A percentile compares a stretch with the other conserved stretches of the same genome.
Evolutionary conservation across 176 grass and related monocot genomes (phyloP).

Genomic region (Carex scoparia): DNA sequence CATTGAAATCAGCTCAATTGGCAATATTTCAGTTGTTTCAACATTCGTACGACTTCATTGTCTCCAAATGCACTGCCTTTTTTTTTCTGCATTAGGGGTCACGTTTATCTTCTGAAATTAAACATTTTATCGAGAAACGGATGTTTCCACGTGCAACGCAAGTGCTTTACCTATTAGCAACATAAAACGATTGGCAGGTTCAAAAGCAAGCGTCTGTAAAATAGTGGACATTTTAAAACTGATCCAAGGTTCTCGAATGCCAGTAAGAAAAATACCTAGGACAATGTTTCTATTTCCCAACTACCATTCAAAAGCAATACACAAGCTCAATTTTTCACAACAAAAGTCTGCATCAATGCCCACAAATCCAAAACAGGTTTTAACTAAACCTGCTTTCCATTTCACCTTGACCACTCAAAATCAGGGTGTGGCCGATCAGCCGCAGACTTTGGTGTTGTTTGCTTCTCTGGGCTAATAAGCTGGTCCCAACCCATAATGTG

Average conservation of each 20-base stretch:
- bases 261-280: neutral
- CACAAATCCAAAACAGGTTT: neutral
- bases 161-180: neutral
- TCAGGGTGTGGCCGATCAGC: slow-evolving; percentile 43
- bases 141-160: too few relatives aligned
- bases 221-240: neutral
- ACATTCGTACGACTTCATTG: too few relatives aligned
- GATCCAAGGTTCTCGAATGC: neutral
- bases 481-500: slow-evolving; percentile 80
- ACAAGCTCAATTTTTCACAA: neutral
- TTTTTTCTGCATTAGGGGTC: too few relatives aligned
- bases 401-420: slow-evolving; percentile 68
- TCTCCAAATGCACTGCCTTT: too few relatives aligned
- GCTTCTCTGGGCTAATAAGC: slow-evolving; percentile 18
- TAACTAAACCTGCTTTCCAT: neutral
- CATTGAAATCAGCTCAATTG: too few relatives aligned
- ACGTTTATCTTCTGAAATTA: too few relatives aligned
- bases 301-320: neutral
- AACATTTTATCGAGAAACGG: too few relatives aligned
- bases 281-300: neutral
- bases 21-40: too few relatives aligned
- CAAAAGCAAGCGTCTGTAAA: neutral
- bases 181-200: neutral
- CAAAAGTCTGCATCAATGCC: neutral
- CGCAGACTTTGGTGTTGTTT: slow-evolving; percentile 28